Conservation (phyloP, 208 protist species). For the Novymonas esmeraldas region DNA sequence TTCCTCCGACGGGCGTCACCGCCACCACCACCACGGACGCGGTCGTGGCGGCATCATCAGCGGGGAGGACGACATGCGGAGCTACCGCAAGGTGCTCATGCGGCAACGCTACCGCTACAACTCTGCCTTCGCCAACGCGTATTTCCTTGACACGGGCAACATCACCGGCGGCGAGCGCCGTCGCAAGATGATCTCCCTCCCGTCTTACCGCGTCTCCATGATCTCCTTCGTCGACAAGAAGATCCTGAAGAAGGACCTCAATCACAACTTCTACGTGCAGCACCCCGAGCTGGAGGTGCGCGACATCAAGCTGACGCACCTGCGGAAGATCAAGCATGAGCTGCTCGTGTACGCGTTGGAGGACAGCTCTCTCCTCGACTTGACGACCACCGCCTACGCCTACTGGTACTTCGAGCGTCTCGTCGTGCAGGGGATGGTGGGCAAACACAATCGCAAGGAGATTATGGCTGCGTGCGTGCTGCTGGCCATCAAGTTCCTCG, state of each 20-base stretch:
- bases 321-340: constrained; percentile 72
- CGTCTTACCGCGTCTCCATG: constrained; percentile 77
- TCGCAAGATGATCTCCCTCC: constrained; percentile 77
- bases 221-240: constrained; percentile 86
- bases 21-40: constrained; percentile 26
- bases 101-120: constrained; percentile 57
- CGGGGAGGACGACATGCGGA: constrained; percentile 55
- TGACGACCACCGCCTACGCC: constrained; percentile 75
- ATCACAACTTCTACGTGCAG: constrained; percentile 86
- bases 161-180: constrained; percentile 87
- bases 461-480: constrained; percentile 71
- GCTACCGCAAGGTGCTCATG: constrained; percentile 69
- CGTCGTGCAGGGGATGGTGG: constrained; percentile 78
- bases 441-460: constrained; percentile 78
- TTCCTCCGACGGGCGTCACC: constrained; percentile 19
- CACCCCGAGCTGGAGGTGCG: constrained; percentile 85
- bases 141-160: constrained; percentile 81
- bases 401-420: constrained; percentile 91
- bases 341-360: constrained; percentile 76
- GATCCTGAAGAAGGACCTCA: constrained; percentile 88
- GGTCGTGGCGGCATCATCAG: constrained; percentile 35
- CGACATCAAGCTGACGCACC: constrained; percentile 83
- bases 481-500: constrained; percentile 84
- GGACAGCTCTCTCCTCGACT: constrained; percentile 66
- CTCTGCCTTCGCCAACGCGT: constrained; percentile 72